These are phyloP conservation scores for Prunus salicina DNA, from an alignment of 306 rosid species.

Conservation along the genomic window DNA sequence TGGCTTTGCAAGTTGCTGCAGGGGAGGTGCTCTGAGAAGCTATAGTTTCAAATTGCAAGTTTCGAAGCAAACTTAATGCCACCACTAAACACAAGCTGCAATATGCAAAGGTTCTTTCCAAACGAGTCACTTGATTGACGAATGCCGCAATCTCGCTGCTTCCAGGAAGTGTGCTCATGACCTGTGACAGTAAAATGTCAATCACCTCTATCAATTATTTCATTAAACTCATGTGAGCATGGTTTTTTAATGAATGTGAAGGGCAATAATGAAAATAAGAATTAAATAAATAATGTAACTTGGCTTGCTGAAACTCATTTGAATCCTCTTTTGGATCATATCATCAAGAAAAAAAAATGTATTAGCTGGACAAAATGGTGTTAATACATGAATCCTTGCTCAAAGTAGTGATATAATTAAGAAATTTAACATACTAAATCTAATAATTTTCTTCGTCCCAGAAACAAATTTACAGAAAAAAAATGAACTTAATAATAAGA, in stretches of 20 bases:
- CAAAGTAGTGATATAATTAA: too few relatives aligned
- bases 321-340: too few relatives aligned
- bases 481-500: not conserved
- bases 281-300: too few relatives aligned
- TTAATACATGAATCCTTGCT: not conserved
- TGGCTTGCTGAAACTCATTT: too few relatives aligned
- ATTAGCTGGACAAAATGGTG: too few relatives aligned
- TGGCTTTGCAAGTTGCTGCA: constrained; percentile 27
- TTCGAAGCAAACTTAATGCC: constrained; percentile 8
- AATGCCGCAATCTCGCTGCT: constrained; percentile 17
- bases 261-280: not conserved
- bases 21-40: constrained; percentile 25
- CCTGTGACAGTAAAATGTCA: too few relatives aligned
- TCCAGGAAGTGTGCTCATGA: not conserved
- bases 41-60: constrained; percentile 59
- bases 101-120: constrained; percentile 24
- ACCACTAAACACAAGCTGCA: constrained; percentile 9
- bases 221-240: not conserved
- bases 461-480: too few relatives aligned
- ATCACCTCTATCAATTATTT: not conserved
- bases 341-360: too few relatives aligned
- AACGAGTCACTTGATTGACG: constrained; percentile 27
- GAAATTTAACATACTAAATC: too few relatives aligned
- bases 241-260: not conserved
- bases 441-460: too few relatives aligned